Base-by-base conservation (phyloP, 225 moss, liverwort and hornwort genomes). In the Neckera pumila region DNA sequence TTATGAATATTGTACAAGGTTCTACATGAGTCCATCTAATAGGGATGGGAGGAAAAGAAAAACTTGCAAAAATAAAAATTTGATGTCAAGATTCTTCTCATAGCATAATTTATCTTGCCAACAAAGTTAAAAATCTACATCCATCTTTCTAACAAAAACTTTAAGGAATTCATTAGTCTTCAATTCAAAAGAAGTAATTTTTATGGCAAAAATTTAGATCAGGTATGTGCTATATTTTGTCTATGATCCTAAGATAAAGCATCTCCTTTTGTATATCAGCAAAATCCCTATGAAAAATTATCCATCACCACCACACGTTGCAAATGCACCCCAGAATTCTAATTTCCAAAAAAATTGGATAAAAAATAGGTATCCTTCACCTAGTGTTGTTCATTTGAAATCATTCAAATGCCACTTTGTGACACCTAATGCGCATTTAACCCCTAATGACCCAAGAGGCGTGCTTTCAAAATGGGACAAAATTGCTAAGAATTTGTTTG, bases 91-190 rank as follows among this genome's bases (percentile, higher is more conserved):
- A 45, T 45, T 73, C 17, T 28, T 45, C 8, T 72, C 5, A 28
- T 28, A 27, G 17, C 0, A 25, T 28, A 72, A 45, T 72, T 13
- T 27, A 3, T 25, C 28, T 26, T 43, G 28, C 17, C 28, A 10
- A 43, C 43, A 72, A 10, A 72, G 0, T 10, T 72, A 17, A 72
- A 43, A 45, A 72, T 43, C 43, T 28, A 17, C 17, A 45, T 28
- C 1, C 1, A 0, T 17, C 28, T 72, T 45, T 2, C 26, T 72
- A 27, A 16, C 1, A 43, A 0, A 2, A 6, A 45, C 17, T 43
- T 10, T 43, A 17, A 27, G 6, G 15, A 10, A 0, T 43, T 72
- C 72, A 72, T 17, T 72, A 3, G 17, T 72, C 10, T 28, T 16
- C 43, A 72, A 31, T 43, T 43, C 10, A 27, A 43, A 43, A 27